These are phyloP conservation scores for Trichoderma gamsii DNA, from an alignment of 495 filamentous ascomycete genomes.

Conservation along the genomic window DNA sequence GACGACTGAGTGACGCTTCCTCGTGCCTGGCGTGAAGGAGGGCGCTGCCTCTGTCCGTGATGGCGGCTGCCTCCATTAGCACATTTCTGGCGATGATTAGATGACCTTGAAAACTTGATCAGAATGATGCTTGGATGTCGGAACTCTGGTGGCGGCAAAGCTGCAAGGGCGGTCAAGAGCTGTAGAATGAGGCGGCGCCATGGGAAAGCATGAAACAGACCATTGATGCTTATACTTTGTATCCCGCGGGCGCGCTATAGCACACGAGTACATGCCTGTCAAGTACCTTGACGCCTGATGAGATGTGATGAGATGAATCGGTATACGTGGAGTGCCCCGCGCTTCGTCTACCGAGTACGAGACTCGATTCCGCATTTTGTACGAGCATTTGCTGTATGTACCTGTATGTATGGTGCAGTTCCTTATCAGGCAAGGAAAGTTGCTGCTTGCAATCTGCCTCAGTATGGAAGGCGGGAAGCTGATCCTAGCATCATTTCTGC, in stretches of 20 bases:
- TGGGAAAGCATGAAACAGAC: neutral
- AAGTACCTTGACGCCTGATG: no score
- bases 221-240: neutral
- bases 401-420: no score
- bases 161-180: neutral
- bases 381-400: neutral
- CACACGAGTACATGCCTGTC: neutral
- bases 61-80: neutral
- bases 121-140: neutral
- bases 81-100: neutral
- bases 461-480: neutral
- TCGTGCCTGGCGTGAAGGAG: neutral
- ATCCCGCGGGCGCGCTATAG: neutral
- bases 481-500: neutral
- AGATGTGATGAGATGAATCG: no score
- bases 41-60: neutral
- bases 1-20: neutral
- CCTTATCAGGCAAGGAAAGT: neutral
- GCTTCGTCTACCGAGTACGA: conserved; percentile 2
- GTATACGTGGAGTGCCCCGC: neutral
- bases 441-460: no score
- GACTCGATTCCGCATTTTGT: no score
- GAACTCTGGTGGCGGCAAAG: neutral
- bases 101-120: no score
- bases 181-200: conserved; percentile 3